phyloP scores from a whole-genome alignment of 2,329 filamentous ascomycete genomes.

The Chaetomiaceae sp. region DNA sequence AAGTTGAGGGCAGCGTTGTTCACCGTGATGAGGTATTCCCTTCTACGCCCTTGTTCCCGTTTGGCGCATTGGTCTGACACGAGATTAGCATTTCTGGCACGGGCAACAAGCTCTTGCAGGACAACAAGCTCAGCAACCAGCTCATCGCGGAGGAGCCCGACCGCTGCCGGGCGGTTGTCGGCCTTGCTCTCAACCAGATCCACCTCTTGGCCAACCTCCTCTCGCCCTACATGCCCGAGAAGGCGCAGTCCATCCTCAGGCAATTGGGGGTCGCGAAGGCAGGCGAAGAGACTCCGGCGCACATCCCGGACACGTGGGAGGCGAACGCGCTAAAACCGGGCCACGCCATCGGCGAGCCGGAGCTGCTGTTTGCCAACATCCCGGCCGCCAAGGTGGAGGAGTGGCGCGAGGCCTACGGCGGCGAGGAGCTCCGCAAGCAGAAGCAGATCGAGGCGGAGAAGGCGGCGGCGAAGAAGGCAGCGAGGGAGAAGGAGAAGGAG shows the following conservation, averaged over 20 bases:
- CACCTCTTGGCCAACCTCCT: conserved; percentile 74
- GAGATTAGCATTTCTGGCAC: conserved; percentile 46
- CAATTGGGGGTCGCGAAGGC: conserved; percentile 58
- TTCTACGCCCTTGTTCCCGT: conserved; percentile 18
- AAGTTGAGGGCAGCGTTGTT: conserved; percentile 62
- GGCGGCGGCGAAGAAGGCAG: conserved; percentile 45
- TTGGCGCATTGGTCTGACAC: not conserved
- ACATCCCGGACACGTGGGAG: conserved; percentile 62
- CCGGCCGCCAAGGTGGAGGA: conserved; percentile 74
- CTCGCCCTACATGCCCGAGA: conserved; percentile 80
- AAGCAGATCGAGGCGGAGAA: conserved; percentile 52
- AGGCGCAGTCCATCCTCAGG: conserved; percentile 64
- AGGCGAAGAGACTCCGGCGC: conserved; percentile 37
- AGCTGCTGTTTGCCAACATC: conserved; percentile 76
- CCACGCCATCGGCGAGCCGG: conserved; percentile 74
- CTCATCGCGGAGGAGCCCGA: conserved; percentile 48
- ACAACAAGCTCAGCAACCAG: conserved; percentile 37
- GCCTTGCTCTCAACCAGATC: conserved; percentile 76
- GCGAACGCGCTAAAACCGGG: conserved; percentile 58
- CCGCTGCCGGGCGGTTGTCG: conserved; percentile 55
- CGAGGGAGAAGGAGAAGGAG: conserved; percentile 46
- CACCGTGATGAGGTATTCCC: conserved; percentile 50
- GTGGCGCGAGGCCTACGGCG: conserved; percentile 72
- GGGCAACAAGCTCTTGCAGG: conserved; percentile 45
- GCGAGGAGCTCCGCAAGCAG: conserved; percentile 60